Evolutionary conservation across 768 basidiomycete genomes (phyloP), one percentile per base, ranked within the genome.

Genomic region (Stropharia rugosoannulata): DNA sequence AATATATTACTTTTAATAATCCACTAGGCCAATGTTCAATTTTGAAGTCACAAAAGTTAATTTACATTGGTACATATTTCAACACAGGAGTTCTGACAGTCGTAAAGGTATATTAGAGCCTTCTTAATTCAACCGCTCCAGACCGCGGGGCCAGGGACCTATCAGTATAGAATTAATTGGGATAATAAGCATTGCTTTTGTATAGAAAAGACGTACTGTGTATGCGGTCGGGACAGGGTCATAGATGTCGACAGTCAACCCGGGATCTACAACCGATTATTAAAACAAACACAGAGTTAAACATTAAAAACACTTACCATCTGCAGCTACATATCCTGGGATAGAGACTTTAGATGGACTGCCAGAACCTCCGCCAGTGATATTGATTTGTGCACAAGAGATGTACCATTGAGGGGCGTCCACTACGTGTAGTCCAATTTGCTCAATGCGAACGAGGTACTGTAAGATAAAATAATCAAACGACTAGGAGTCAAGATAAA

Each of bases 341-440:
- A 80, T 79, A 39, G 75, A 67, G 44, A 80, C 79, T 52, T 76
- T 80, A 3, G 69, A 57, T 1, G 79, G 80, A 27, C 60, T 77
- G 13, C 77, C 79, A 57, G 64, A 66, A 10, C 80, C 79, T 32
- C 77, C 72, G 27, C 73, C 72, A 2, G 73, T 75, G 49, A 81
- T 60, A 37, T 68, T 73, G 56, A 81, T 73, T 53, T 80, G 80
- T 18, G 73, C 80, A 58, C 80, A 81, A 19, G 77, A 75, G 52
- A 80, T 73, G 64, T 75, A 80, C 58, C 74, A 73, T 62, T 82
- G 76, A 13, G 79, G 77, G 29, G 75, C 73, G 46, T 72, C 77
- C 48, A 68, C 70, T 12, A 74, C 67, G 61, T 82, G 80, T 16
- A 82, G 70, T 25, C 72, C 80, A 39, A 76, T 69, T 32, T 78